phyloP scores from a whole-genome alignment of 306 rosid species.

The Phaseolus lunatus region DNA sequence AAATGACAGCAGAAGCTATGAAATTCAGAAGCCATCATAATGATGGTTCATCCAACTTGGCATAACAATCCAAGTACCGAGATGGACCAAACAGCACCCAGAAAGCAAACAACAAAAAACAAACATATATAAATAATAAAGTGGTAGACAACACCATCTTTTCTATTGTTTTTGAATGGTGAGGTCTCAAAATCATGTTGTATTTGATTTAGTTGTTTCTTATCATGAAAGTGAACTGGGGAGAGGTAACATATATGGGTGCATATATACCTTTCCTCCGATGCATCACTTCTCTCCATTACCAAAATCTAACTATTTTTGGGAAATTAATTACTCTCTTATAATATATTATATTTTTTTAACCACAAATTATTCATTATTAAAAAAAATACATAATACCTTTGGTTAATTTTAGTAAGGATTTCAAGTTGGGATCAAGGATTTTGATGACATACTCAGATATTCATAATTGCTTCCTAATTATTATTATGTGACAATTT shows the following conservation, averaged over 20 bases:
- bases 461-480: neutral
- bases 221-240: constrained; percentile 19
- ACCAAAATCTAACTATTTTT: too few species aligned
- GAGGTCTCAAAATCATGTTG: constrained; percentile 19
- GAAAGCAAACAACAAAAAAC: neutral
- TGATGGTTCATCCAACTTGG: constrained; percentile 57
- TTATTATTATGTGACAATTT: neutral
- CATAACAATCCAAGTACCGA: constrained; percentile 54
- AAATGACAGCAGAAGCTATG: constrained; percentile 13
- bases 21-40: constrained; percentile 31
- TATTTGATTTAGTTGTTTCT: constrained; percentile 4
- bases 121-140: constrained; percentile 6
- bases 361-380: too few species aligned
- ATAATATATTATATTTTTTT: neutral
- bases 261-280: too few species aligned
- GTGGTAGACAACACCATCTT: constrained; percentile 10
- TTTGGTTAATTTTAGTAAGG: too few species aligned
- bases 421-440: too few species aligned
- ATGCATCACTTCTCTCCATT: too few species aligned
- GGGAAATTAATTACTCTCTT: too few species aligned
- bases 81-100: constrained; percentile 61
- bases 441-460: too few species aligned
- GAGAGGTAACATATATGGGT: neutral
- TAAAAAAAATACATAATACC: too few species aligned
- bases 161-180: constrained; percentile 16